A percentile compares a stretch with the other conserved stretches of the same genome.
Evolutionary conservation across 1,284 basidiomycete species (phyloP).

Genomic region (Puccinia novopanici): DNA sequence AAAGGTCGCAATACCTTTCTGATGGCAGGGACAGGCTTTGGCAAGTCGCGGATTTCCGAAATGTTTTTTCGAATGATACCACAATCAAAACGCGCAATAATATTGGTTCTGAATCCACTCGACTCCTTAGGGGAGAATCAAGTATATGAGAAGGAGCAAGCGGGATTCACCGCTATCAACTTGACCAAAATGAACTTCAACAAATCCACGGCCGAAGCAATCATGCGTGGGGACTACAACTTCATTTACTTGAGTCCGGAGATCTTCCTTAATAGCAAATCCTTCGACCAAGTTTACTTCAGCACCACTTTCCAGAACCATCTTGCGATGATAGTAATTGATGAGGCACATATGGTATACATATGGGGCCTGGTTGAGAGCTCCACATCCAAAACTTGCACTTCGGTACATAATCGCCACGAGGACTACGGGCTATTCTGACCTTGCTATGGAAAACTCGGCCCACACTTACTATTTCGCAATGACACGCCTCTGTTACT

Average conservation of each 20-base stretch:
- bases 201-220: background rate
- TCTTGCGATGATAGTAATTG: background rate
- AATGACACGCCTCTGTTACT: too few relatives aligned
- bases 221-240: background rate
- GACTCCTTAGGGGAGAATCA: background rate
- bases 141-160: background rate
- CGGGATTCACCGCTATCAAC: background rate
- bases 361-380: background rate
- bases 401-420: background rate
- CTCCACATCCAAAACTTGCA: too few relatives aligned
- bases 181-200: background rate
- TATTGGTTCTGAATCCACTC: background rate
- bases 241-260: slow-evolving; percentile 4
- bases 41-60: background rate
- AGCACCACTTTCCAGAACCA: background rate
- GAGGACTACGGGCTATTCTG: background rate
- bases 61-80: background rate
- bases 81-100: background rate
- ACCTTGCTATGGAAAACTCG: background rate
- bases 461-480: too few relatives aligned
- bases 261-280: background rate
- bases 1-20: background rate
- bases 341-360: background rate
- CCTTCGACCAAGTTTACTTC: background rate
- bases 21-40: background rate